Base-by-base conservation (phyloP, 805 yeast genomes). In the Yamadazyma kitorensis region DNA sequence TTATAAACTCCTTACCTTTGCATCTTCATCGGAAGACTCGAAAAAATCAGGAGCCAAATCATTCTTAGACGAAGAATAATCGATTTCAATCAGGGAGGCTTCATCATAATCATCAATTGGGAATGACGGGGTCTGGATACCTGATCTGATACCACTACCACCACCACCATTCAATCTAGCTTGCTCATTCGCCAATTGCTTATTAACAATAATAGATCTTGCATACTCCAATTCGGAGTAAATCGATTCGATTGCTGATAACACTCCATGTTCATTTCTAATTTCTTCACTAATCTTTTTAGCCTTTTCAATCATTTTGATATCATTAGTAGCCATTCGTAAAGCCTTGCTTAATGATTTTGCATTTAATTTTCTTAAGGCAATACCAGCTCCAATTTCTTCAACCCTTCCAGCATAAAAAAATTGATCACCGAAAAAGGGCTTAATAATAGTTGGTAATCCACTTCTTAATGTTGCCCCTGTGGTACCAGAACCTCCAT, bases 401-500 rank as follows among this genome's bases (percentile, higher is more conserved):
- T 87, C 95, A 2, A 91, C 82, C 39, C 97, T 69, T 15, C 74
- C 68, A 0, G 95, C 96, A 56, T 86, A 91, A 54, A 91, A 91
- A 53, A 86, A 89, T 59, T 91, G 98, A 58, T 91, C 98, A 0
- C 96, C 98, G 56, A 91, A 91, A 52, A 91, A 91, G 2, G 98
- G 98, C 55, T 89, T 91, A 48, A 91, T 78, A 21, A 91, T 73
- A 0, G 95, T 87, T 1, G 98, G 97, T 20, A 84, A 57, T 0
- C 98, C 98, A 10, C 85, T 82, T 41, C 89, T 68, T 35, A 91
- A 56, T 2, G 94, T 74, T 0, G 96, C 96, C 6, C 98, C 98
- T 0, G 97, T 91, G 0, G 97, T 86, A 2, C 98, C 98, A 0
- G 95, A 82, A 0, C 98, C 98, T 24, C 98, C 98, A 55, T 91